Conservation (phyloP, 768 basidiomycete species). For the Boletus eberwhitei region DNA sequence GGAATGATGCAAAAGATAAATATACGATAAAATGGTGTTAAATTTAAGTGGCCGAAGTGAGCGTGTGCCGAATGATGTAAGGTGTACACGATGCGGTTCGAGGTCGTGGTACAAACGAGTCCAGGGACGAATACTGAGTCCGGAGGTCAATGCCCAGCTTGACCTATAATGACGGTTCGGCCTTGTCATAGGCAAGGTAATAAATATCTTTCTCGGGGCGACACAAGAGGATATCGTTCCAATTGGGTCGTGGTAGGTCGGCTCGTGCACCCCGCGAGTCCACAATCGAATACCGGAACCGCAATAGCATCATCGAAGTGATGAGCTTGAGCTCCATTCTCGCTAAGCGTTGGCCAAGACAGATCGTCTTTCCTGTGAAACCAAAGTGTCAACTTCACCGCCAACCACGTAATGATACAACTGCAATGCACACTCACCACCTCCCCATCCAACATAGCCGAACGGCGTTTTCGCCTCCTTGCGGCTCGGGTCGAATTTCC, state of each 20-base stretch:
- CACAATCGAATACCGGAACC: conserved; percentile 57
- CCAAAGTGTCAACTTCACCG: conserved; percentile 7
- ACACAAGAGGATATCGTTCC: conserved; percentile 74
- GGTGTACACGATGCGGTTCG: conserved; percentile 1
- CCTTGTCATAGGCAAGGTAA: conserved; percentile 44
- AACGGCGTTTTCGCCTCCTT: conserved; percentile 50
- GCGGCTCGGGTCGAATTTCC: conserved; percentile 67
- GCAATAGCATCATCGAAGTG: conserved; percentile 62
- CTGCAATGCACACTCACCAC: conserved; percentile 49
- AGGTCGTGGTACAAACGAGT: conserved; percentile 10
- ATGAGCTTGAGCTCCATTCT: conserved; percentile 72
- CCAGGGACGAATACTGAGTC: conserved; percentile 6
- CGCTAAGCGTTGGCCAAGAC: conserved; percentile 72
- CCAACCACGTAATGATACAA: conserved; percentile 17
- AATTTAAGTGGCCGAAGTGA: not conserved
- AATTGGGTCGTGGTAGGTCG: conserved; percentile 59
- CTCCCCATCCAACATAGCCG: conserved; percentile 76
- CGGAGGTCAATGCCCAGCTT: conserved; percentile 25
- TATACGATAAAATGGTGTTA: conserved; percentile 18
- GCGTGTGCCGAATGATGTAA: conserved; percentile 13
- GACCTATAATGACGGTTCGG: conserved; percentile 20
- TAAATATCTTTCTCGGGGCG: conserved; percentile 56
- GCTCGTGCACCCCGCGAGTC: conserved; percentile 48
- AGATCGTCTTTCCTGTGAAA: conserved; percentile 58
- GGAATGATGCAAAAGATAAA: conserved; percentile 18